Evolutionary conservation across 2,329 filamentous ascomycete genomes (phyloP), one percentile per base, ranked within the genome.

Genomic region (Epichloe bromicola): DNA sequence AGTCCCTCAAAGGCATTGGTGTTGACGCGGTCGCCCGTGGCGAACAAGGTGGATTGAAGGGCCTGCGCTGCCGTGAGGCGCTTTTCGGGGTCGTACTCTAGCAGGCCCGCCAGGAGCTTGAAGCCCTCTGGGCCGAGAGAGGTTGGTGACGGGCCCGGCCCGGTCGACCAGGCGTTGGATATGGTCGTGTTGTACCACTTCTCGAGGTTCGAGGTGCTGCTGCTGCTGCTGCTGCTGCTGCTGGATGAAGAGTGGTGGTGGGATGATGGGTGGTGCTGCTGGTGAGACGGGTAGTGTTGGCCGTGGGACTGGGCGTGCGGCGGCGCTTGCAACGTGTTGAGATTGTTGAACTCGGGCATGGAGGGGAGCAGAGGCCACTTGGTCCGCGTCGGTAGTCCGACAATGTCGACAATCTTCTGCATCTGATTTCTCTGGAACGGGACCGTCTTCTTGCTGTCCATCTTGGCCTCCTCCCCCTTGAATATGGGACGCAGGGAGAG

Each of bases 401-500:
- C 84, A 55, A 98, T 89, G 63, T 98, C 93, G 38, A 95, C 88
- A 59, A 98, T 98, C 69, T 95, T 96, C 63, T 93, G 88, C 91
- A 98, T 97, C 70, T 98, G 93, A 61, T 96, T 96, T 14, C 90
- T 81, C 67, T 98, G 93, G 60, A 98, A 98, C 0, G 93, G 93
- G 0, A 97, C 90, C 0, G 87, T 93, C 70, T 97, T 97, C 69
- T 98, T 98, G 60, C 80, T 87, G 67, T 98, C 93, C 86, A 97
- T 96, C 70, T 98, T 98, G 15, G 93, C 93, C 68, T 98, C 93
- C 63, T 98, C 93, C 93, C 93, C 93, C 64, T 98, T 98, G 68
- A 98, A 98, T 50, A 98, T 97, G 0, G 93, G 93, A 1, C 91
- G 79, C 3, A 98, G 71, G 1, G 87, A 90, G 0, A 98, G 72